A percentile compares a stretch with the other conserved stretches of the same genome.
Evolutionary conservation across 2,329 filamentous ascomycete genomes (phyloP).

Genomic region (Zymoseptoria pseudotritici): DNA sequence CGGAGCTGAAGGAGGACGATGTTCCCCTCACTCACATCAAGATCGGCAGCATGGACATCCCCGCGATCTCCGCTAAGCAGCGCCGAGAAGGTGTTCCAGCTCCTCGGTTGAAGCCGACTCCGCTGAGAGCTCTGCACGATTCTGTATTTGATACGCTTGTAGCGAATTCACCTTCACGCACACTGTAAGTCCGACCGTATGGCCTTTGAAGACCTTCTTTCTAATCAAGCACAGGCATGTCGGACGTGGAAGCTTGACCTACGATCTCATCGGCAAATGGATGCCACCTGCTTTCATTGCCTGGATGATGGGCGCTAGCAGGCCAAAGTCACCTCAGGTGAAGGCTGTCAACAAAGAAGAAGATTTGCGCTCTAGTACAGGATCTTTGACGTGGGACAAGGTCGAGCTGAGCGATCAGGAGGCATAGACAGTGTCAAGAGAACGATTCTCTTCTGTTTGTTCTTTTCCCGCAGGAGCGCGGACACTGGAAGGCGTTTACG

Average conservation of each 20-base stretch:
- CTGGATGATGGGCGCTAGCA: slow-evolving; percentile 82
- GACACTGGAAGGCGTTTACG: not conserved
- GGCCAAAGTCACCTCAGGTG: slow-evolving; percentile 2
- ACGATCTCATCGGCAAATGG: slow-evolving; percentile 78
- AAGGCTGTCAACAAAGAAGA: slow-evolving; percentile 25
- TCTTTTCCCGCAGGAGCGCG: not conserved
- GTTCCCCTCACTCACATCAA: slow-evolving; percentile 77
- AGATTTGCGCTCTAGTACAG: slow-evolving; percentile 33
- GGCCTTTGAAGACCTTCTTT: too few species aligned
- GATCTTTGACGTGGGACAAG: slow-evolving; percentile 42
- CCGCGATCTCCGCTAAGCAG: slow-evolving; percentile 47
- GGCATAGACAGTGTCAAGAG: not conserved
- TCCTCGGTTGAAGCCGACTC: slow-evolving; percentile 41
- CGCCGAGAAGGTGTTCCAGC: slow-evolving; percentile 30
- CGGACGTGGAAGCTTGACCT: slow-evolving; percentile 75
- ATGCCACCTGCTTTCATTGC: slow-evolving; percentile 70
- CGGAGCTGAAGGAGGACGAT: slow-evolving; percentile 67
- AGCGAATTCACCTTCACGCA: slow-evolving; percentile 49
- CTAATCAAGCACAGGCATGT: slow-evolving; percentile 47
- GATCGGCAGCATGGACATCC: slow-evolving; percentile 84
- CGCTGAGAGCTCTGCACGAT: slow-evolving; percentile 72
- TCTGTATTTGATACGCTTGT: slow-evolving; percentile 86
- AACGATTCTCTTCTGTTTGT: not conserved
- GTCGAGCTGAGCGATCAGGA: slow-evolving; percentile 28
- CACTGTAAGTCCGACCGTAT: too few species aligned